Evolutionary conservation across 148 eudicot genomes (phyloP), one percentile per base, ranked within the genome.

Genomic region (Selenicereus undatus): DNA sequence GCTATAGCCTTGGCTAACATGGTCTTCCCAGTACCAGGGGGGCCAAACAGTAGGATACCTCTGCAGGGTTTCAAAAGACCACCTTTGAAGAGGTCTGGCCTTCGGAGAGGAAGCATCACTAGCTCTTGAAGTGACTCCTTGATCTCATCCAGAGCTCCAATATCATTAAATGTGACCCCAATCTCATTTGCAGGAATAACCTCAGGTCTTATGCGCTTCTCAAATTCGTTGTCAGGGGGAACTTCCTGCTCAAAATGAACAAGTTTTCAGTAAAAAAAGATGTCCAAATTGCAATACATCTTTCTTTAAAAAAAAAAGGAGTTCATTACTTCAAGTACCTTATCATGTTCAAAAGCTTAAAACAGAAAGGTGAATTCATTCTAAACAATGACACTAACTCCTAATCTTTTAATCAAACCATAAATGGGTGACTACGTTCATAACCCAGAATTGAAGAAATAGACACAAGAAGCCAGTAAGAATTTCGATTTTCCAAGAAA

Each of bases 1-100:
- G 94, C 93, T 71, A 91, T 91, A 27, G 94, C 94, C 82, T 91
- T 91, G 24, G 94, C 94, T 75, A 91, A 81, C 94, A 91, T 89
- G 26, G 94, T 92, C 68, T 92, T 92, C 35, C 93, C 93, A 7
- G 96, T 92, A 35, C 93, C 96, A 0, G 93, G 93, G 73, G 94
- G 94, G 18, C 94, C 92, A 52, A 91, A 91, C 36, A 91, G 89
- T 60, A 91, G 78, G 65, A 91, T 91, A 30, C 93, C 93, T 60
- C 93, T 62, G 75, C 95, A 91, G 7, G 95, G 95, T 84, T 91
- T 91, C 58, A 91, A 90, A 83, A 91, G 95, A 10, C 93, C 95
- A 14, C 95, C 95, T 32, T 83, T 88, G 86, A 90, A 91, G 45
- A 90, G 95, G 81, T 91, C 93, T 5, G 93, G 95, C 79, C 93